These are phyloP conservation scores for Cephalotrichum gorgonifer DNA, from an alignment of 2,329 filamentous ascomycete genomes.

Conservation along the genomic window DNA sequence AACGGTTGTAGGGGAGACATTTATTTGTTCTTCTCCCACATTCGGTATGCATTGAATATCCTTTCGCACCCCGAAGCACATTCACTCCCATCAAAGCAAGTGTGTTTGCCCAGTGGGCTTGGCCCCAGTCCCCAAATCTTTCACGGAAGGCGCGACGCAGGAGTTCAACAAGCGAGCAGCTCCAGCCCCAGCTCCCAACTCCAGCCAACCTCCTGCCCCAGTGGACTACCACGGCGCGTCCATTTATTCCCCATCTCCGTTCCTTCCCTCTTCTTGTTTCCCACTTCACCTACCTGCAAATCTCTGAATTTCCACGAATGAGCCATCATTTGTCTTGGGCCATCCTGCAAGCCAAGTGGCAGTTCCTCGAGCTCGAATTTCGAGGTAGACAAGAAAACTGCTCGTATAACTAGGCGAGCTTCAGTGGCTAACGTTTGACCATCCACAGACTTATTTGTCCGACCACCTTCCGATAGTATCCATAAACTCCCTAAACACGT, in stretches of 20 bases:
- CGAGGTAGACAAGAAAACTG: background rate
- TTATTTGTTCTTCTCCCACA: constrained; percentile 93
- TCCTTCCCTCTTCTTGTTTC: background rate
- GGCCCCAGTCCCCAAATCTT: background rate
- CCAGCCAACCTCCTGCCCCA: background rate
- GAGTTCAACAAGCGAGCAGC: background rate
- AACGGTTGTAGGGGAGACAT: constrained; percentile 72
- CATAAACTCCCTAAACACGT: constrained; percentile 10
- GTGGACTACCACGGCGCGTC: too few species aligned
- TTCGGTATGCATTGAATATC: constrained; percentile 39
- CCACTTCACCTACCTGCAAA: background rate
- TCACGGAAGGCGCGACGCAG: background rate
- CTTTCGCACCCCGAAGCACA: background rate
- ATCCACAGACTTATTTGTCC: background rate
- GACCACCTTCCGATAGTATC: background rate
- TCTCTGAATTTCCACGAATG: background rate
- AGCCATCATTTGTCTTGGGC: too few species aligned
- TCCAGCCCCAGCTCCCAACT: background rate
- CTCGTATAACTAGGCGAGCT: background rate
- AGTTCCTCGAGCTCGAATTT: background rate
- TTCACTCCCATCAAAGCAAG: background rate
- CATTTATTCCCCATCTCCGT: background rate
- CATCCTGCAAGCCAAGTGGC: background rate
- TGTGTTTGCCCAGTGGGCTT: background rate
- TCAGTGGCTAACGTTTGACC: background rate